Evolutionary conservation across 441 rosid genomes (phyloP), one percentile per base, ranked within the genome.

Genomic region (Syzygium malaccense): DNA sequence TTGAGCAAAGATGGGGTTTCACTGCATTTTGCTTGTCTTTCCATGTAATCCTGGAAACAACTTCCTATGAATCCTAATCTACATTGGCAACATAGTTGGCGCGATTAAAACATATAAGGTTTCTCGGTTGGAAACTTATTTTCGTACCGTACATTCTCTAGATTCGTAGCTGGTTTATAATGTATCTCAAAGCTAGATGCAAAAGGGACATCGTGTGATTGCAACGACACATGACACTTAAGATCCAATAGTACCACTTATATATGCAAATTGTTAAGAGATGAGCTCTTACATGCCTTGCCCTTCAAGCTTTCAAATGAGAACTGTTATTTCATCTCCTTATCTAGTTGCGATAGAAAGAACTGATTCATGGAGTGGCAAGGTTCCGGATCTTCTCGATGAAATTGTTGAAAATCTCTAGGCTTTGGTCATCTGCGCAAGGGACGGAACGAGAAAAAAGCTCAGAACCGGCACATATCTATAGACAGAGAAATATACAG

Each of bases 131-230:
- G 2, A 58, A 58, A 26, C 64, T 58, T 26, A 58, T 58, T 58
- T 58, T 58, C 15, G 2, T 58, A 14, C 15, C 3, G 0, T 2
- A 26, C 64, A 58, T 58, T 1, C 64, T 55, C 58, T 55, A 55
- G 26, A 55, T 55, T 55, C 26, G 20, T 55, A 55, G 20, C 26
- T 3, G 58, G 58, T 55, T 55, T 55, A 55, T 55, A 55, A 55
- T 55, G 58, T 55, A 55, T 55, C 58, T 55, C 58, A 55, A 55
- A 55, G 58, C 20, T 19, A 55, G 26, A 45, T 45, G 4, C 66
- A 60, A 60, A 28, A 60, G 14, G 8, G 28, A 60, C 0, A 3
- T 28, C 2, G 66, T 0, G 7, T 12, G 13, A 60, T 3, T 28
- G 2, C 15, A 2, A 60, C 0, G 0, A 3, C 17, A 3, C 26